A percentile compares a stretch with the other conserved stretches of the same genome.
These are phyloP conservation scores for Pulicaria dysenterica DNA, from an alignment of 129 eudicot genomes.

Conservation along the genomic window DNA sequence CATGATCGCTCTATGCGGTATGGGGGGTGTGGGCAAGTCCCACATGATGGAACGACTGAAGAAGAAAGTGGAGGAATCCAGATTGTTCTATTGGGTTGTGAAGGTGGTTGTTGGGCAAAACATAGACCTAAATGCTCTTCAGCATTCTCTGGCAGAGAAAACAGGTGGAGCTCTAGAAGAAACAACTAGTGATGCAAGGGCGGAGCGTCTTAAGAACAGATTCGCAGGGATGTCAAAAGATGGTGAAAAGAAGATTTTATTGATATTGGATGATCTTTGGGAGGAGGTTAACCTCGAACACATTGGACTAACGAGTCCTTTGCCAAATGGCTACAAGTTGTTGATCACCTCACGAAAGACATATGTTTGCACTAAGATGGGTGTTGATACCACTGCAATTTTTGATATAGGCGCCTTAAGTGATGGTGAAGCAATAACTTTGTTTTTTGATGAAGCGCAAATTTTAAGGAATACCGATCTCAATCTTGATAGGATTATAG, in stretches of 20 bases:
- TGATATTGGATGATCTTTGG: background rate
- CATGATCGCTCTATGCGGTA: background rate
- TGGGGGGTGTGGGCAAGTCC: background rate
- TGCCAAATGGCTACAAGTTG: background rate
- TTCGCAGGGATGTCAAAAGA: background rate
- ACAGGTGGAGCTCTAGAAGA: background rate
- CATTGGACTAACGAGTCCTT: background rate
- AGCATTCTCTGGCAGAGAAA: background rate
- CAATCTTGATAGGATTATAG: background rate
- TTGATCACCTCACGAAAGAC: background rate
- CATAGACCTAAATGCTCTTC: background rate
- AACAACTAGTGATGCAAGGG: background rate
- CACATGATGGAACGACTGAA: background rate
- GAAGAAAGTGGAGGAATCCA: background rate
- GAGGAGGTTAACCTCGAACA: background rate
- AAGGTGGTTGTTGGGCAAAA: background rate
- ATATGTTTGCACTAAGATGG: background rate
- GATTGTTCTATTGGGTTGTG: background rate
- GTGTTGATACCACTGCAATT: background rate
- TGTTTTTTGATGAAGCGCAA: background rate
- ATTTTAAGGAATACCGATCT: background rate
- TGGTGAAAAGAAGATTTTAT: background rate
- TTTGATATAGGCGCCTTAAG: background rate
- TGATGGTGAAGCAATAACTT: background rate
- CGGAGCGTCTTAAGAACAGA: background rate